Evolutionary conservation across 257 asterid genomes (phyloP).

Genomic region (Avicennia marina): DNA sequence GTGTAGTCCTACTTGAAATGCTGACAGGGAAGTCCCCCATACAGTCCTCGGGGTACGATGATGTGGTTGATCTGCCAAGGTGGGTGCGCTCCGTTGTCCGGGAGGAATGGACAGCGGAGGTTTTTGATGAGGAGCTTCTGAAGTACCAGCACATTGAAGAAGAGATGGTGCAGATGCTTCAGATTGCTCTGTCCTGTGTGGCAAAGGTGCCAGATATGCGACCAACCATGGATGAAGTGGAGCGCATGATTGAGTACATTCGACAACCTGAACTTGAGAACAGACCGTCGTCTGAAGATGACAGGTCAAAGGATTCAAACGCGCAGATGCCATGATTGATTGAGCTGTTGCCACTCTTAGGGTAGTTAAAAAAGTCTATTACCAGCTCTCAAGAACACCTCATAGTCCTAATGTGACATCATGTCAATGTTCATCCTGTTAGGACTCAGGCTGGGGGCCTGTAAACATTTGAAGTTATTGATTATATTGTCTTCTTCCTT

Average conservation of each 20-base stretch:
- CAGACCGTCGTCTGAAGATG: constrained; percentile 73
- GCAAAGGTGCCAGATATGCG: constrained; percentile 58
- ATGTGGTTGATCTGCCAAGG: constrained; percentile 80
- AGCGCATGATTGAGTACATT: constrained; percentile 51
- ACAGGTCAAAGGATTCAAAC: constrained; percentile 47
- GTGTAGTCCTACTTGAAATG: constrained; percentile 80
- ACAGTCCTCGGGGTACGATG: constrained; percentile 52
- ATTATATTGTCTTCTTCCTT: too few species aligned
- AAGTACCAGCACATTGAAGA: constrained; percentile 63
- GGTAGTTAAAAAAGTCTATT: neutral
- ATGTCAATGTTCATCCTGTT: too few species aligned
- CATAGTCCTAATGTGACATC: too few species aligned
- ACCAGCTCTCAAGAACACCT: too few species aligned
- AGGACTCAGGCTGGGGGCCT: too few species aligned
- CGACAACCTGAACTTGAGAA: constrained; percentile 47
- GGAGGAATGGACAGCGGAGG: constrained; percentile 46
- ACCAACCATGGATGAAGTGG: constrained; percentile 39
- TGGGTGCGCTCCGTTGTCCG: constrained; percentile 90
- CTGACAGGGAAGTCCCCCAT: constrained; percentile 85
- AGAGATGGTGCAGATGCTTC: constrained; percentile 96
- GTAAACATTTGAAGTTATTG: too few species aligned
- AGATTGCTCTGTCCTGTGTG: constrained; percentile 79
- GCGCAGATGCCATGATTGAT: constrained; percentile 39
- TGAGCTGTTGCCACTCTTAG: neutral
- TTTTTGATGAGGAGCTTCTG: constrained; percentile 71